Base-by-base conservation (phyloP, 140 eudicot species). In the Ambrosia hybrid region DNA sequence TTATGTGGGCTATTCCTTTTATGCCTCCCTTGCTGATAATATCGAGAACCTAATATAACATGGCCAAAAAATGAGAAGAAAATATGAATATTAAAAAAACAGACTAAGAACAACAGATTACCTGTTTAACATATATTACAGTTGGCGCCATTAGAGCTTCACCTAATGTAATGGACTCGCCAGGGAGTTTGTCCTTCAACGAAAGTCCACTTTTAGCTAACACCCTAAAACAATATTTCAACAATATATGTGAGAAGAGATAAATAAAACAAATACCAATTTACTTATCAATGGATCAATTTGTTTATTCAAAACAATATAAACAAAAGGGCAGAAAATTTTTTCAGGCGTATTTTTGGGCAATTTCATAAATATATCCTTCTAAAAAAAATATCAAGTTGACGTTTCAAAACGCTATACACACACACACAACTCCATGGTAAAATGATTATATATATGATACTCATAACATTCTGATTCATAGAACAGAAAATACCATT, bases 131-230 rank as follows among this genome's bases (percentile, higher is more conserved):
- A 36, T 92, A 92, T 8, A 89, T 86, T 72, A 87, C 92, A 14
- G 98, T 92, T 60, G 98, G 98, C 3, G 92, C 96, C 90, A 92
- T 89, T 76, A 92, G 67, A 36, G 98, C 91, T 89, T 92, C 98
- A 17, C 89, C 96, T 45, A 92, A 73, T 16, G 88, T 83, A 51
- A 80, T 73, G 0, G 88, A 78, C 64, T 71, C 84, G 60, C 90
- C 90, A 34, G 96, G 98, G 56, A 92, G 95, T 65, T 89, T 75
- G 78, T 89, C 92, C 49, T 85, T 73, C 82, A 92, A 70, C 57
- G 96, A 85, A 66, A 84, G 84, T 10, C 88, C 92, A 65, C 96
- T 89, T 70, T 73, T 81, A 45, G 87, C 82, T n/a, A 89, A 76
- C 60, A 92, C 98, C 90, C 98, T 92, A 65, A 10, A 63, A 51